Conservation (phyloP, 305 asterid genomes). For the Ajuga reptans region DNA sequence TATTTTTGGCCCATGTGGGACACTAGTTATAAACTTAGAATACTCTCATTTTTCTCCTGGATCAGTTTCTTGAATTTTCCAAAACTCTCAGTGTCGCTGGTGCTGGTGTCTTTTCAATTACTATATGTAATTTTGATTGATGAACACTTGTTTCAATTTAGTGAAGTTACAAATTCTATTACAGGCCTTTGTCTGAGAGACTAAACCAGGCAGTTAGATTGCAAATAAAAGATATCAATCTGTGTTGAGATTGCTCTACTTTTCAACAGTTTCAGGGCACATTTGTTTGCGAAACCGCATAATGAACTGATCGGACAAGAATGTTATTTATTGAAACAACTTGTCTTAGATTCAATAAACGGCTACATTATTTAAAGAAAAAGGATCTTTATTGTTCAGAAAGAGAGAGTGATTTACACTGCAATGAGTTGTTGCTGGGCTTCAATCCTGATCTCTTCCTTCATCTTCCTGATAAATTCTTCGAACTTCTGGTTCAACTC, state of each 20-base stretch:
- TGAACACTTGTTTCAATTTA: neutral
- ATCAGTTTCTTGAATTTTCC: neutral
- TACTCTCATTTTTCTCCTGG: neutral
- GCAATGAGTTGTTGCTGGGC: conserved; percentile 32
- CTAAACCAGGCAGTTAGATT: neutral
- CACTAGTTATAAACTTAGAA: neutral
- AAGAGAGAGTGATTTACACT: neutral
- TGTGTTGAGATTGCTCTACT: neutral
- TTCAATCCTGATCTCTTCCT: conserved; percentile 57
- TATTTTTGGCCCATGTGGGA: conserved; percentile 3
- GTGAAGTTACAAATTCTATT: neutral
- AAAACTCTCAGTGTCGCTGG: neutral
- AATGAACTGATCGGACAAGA: too few relatives aligned
- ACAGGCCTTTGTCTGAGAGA: neutral
- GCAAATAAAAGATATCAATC: neutral
- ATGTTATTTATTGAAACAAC: too few relatives aligned
- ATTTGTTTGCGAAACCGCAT: too few relatives aligned
- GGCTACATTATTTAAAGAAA: neutral
- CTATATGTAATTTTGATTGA: neutral
- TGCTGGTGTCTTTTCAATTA: conserved; percentile 5
- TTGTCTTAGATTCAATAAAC: neutral
- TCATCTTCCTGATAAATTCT: conserved; percentile 62
- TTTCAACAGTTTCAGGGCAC: too few relatives aligned
- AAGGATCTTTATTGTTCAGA: too few relatives aligned
- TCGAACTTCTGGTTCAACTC: conserved; percentile 54